Percentiles rank a stretch among this genome's conserved stretches.
Evolutionary conservation across 441 rosid species (phyloP).

Genomic region (Populus hybrid): DNA sequence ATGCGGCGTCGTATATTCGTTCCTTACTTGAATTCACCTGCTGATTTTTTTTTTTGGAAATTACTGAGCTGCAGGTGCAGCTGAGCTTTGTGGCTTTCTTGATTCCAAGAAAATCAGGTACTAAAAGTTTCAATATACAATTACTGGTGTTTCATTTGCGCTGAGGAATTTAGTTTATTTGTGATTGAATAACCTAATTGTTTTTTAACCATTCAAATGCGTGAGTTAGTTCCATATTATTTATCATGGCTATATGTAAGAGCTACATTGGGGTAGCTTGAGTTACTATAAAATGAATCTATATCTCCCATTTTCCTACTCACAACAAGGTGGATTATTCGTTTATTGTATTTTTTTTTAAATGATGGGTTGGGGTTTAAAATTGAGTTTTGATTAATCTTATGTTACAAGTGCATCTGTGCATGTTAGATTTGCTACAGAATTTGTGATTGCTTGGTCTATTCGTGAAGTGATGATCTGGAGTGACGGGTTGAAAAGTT

Average conservation of each 20-base stretch:
- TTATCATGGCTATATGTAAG: not conserved
- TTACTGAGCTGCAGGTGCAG: slow-evolving; percentile 55
- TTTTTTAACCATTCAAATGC: too few species aligned
- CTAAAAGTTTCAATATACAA: not conserved
- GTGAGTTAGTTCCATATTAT: too few species aligned
- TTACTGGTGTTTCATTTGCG: too few species aligned
- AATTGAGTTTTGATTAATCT: not conserved
- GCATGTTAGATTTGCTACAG: not conserved
- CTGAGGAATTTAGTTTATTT: too few species aligned
- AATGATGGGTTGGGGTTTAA: too few species aligned
- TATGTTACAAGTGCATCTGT: not conserved
- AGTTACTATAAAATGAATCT: too few species aligned
- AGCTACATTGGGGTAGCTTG: too few species aligned
- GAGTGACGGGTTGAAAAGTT: too few species aligned
- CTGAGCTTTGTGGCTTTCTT: slow-evolving; percentile 75
- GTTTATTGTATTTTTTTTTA: too few species aligned
- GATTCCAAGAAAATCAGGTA: slow-evolving; percentile 79
- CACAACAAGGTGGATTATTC: too few species aligned
- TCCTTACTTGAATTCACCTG: not conserved
- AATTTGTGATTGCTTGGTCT: not conserved
- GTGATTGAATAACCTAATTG: too few species aligned
- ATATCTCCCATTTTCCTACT: too few species aligned
- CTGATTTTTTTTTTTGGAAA: not conserved
- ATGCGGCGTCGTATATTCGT: not conserved
- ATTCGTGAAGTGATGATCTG: not conserved